phyloP scores from a whole-genome alignment of 305 asterid species.

The Fraxinus dipetala region DNA sequence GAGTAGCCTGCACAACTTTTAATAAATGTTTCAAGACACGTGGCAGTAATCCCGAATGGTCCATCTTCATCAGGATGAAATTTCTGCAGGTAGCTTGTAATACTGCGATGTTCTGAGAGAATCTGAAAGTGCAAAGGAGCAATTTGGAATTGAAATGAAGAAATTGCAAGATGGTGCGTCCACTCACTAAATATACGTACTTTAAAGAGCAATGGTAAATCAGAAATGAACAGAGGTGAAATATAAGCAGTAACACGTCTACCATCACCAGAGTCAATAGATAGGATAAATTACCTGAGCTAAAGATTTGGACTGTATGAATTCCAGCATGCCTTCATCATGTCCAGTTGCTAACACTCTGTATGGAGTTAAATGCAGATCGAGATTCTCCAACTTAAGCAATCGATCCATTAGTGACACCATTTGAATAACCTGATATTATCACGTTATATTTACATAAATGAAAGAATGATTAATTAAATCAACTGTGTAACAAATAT shows the following conservation, averaged over 20 bases:
- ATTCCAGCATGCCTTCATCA: conserved; percentile 98
- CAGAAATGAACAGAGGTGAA: background rate
- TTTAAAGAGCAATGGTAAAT: background rate
- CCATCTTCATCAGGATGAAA: conserved; percentile 91
- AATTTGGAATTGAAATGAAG: conserved; percentile 1
- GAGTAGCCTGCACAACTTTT: conserved; percentile 99
- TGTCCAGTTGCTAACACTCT: conserved; percentile 96
- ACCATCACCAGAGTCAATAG: conserved; percentile 1
- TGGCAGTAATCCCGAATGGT: conserved; percentile 88
- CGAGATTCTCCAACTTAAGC: conserved; percentile 97
- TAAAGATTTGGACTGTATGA: conserved; percentile 87
- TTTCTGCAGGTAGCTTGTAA: conserved; percentile 88
- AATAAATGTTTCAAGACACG: conserved; percentile 92
- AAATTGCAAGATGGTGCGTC: background rate
- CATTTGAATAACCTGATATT: conserved; percentile 88
- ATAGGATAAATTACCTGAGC: conserved; percentile 64
- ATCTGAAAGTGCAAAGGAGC: conserved; percentile 49
- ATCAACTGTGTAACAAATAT: conserved; percentile 10
- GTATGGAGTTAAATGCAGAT: conserved; percentile 91
- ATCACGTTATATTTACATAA: conserved; percentile 17
- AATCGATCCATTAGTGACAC: conserved; percentile 95
- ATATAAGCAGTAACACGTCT: conserved; percentile 3
- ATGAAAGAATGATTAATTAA: conserved; percentile 4
- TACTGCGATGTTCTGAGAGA: conserved; percentile 93
- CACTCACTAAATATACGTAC: background rate